Conservation (phyloP, 805 yeast species). For the Kurtzmaniella cleridarum region DNA sequence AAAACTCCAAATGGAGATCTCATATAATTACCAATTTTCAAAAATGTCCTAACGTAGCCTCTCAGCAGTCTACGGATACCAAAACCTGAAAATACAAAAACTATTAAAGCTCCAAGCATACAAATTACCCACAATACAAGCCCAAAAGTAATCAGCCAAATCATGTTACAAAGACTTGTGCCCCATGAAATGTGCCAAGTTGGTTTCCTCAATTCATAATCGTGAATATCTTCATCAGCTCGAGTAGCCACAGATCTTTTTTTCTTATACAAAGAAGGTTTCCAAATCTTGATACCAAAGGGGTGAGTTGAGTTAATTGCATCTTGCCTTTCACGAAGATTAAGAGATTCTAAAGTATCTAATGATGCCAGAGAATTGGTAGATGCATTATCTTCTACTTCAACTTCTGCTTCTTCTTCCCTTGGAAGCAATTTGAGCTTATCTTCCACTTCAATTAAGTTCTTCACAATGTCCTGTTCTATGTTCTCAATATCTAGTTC, state of each 20-base stretch:
- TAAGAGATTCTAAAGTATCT: slow-evolving; percentile 73
- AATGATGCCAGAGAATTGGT: slow-evolving; percentile 22
- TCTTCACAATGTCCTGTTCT: slow-evolving; percentile 10
- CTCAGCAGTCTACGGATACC: slow-evolving; percentile 46
- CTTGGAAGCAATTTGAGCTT: slow-evolving; percentile 6
- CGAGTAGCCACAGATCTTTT: slow-evolving; percentile 83
- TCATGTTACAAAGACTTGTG: slow-evolving; percentile 59
- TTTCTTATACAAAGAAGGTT: slow-evolving; percentile 93
- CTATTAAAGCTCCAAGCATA: slow-evolving; percentile 41
- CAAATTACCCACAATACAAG: slow-evolving; percentile 51
- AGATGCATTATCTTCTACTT: slow-evolving; percentile 17
- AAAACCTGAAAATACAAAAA: slow-evolving; percentile 37
- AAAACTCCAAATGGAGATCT: slow-evolving; percentile 87
- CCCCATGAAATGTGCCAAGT: slow-evolving; percentile 51
- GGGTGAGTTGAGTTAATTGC: slow-evolving; percentile 97
- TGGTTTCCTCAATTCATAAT: slow-evolving; percentile 44
- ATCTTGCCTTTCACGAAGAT: slow-evolving; percentile 86
- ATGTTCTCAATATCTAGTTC: no score
- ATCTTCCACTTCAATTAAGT: slow-evolving; percentile 19
- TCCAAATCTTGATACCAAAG: slow-evolving; percentile 97
- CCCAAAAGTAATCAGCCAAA: slow-evolving; percentile 79
- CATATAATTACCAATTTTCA: slow-evolving; percentile 64
- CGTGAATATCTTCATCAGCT: slow-evolving; percentile 93
- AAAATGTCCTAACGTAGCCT: slow-evolving; percentile 57
- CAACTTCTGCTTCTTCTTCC: not conserved